Evolutionary conservation across 345 rosid species (phyloP).

Genomic region (Salix caprea): DNA sequence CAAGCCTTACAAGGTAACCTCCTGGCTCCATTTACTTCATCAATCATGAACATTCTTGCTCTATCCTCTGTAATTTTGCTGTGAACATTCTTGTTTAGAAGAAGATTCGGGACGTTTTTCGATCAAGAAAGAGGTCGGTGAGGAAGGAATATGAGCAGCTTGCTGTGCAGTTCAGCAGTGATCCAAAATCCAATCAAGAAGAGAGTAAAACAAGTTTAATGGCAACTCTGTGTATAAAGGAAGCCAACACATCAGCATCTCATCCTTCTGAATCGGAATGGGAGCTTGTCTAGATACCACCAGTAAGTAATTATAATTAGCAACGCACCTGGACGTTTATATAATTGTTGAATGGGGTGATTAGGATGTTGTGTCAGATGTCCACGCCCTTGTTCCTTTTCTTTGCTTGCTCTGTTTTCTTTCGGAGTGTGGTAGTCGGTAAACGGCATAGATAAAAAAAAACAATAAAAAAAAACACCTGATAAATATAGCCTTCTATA

Average conservation of each 20-base stretch:
- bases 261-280: conserved; percentile 54
- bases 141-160: conserved; percentile 70
- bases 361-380: conserved; percentile 5
- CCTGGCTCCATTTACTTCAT: neutral
- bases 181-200: conserved; percentile 19
- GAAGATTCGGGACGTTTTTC: conserved; percentile 50
- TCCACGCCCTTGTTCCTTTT: neutral
- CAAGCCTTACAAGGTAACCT: conserved; percentile 59
- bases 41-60: neutral
- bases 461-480: no score
- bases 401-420: neutral
- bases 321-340: neutral
- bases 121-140: conserved; percentile 49
- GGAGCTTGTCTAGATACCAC: conserved; percentile 58
- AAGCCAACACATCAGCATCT: conserved; percentile 14
- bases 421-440: neutral
- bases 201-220: conserved; percentile 11
- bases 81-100: conserved; percentile 31
- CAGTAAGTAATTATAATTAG: neutral
- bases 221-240: conserved; percentile 25
- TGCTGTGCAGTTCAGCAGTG: conserved; percentile 33
- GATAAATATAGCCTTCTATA: neutral
- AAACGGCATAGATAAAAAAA: neutral
- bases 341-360: conserved; percentile 4
- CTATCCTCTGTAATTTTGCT: neutral